Percentiles rank a stretch among this genome's conserved stretches.
Conservation (phyloP, 805 yeast genomes). For the Yarrowia deformans region DNA sequence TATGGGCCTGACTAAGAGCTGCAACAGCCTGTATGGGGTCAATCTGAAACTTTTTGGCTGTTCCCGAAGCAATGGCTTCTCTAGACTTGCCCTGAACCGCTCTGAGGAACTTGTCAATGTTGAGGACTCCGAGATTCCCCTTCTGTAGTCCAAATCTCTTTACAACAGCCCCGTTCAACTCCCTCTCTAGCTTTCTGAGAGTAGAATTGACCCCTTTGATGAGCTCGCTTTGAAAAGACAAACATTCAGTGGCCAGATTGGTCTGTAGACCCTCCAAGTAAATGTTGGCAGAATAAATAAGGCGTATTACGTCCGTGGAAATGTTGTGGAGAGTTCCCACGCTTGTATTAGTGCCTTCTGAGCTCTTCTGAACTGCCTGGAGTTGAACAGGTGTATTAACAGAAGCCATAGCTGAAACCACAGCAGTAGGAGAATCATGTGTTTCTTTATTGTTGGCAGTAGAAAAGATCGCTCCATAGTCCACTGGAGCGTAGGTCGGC, state of each 20-base stretch:
- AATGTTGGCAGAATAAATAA: slow-evolving; percentile 10
- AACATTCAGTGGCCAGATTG: slow-evolving; percentile 4
- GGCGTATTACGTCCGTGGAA: slow-evolving; percentile 1
- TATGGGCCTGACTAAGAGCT: slow-evolving; percentile 1
- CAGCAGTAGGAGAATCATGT: background rate
- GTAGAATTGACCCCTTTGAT: slow-evolving; percentile 6
- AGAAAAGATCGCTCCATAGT: slow-evolving; percentile 10
- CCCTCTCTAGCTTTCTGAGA: background rate
- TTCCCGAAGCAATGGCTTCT: background rate
- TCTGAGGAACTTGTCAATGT: background rate
- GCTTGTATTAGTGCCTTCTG: too few relatives aligned
- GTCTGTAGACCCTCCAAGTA: slow-evolving; percentile 26
- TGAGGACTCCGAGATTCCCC: background rate
- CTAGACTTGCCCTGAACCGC: background rate
- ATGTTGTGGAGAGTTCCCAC: slow-evolving; percentile 3
- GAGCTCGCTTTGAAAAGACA: background rate
- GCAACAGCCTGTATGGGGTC: background rate
- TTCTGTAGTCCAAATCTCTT: background rate
- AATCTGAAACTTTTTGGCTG: background rate
- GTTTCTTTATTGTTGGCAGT: background rate
- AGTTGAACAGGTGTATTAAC: background rate
- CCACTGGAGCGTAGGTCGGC: background rate
- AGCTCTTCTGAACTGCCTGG: background rate
- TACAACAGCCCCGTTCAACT: background rate
- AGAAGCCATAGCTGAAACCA: background rate